These are phyloP conservation scores for Vitis cinerea DNA, from an alignment of 164 flowering plant genomes.

Conservation along the genomic window DNA sequence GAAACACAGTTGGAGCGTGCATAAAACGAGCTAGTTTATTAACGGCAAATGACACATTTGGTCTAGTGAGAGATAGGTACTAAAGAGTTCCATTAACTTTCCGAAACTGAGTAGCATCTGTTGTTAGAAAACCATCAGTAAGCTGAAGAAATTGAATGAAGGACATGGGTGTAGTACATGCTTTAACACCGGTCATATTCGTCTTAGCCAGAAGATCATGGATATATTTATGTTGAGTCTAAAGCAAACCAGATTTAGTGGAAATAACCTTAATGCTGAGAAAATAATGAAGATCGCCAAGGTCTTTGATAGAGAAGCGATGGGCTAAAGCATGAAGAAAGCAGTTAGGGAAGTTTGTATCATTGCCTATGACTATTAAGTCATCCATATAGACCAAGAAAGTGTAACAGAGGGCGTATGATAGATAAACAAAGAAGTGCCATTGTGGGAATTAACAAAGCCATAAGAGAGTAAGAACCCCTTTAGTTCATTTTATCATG, in stretches of 20 bases:
- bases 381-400: too few species aligned
- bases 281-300: constrained; percentile 9
- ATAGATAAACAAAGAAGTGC: too few species aligned
- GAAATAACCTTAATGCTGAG: constrained; percentile 8
- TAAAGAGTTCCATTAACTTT: constrained; percentile 7
- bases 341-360: too few species aligned
- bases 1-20: background rate
- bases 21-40: constrained; percentile 15
- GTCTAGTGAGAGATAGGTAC: constrained; percentile 8
- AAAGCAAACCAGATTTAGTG: background rate
- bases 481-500: too few species aligned
- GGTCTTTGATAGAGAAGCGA: constrained; percentile 16
- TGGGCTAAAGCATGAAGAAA: too few species aligned
- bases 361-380: too few species aligned
- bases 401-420: too few species aligned
- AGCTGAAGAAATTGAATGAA: background rate
- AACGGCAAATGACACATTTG: constrained; percentile 6
- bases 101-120: background rate
- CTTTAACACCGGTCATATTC: constrained; percentile 9
- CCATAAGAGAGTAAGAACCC: too few species aligned
- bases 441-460: too few species aligned
- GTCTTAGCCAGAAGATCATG: background rate
- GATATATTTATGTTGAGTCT: background rate
- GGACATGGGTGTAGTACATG: background rate
- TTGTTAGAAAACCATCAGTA: background rate